A percentile compares a stretch with the other conserved stretches of the same genome.
phyloP scores from a whole-genome alignment of 2,329 filamentous ascomycete genomes.

The Penicillium brasilianum region DNA sequence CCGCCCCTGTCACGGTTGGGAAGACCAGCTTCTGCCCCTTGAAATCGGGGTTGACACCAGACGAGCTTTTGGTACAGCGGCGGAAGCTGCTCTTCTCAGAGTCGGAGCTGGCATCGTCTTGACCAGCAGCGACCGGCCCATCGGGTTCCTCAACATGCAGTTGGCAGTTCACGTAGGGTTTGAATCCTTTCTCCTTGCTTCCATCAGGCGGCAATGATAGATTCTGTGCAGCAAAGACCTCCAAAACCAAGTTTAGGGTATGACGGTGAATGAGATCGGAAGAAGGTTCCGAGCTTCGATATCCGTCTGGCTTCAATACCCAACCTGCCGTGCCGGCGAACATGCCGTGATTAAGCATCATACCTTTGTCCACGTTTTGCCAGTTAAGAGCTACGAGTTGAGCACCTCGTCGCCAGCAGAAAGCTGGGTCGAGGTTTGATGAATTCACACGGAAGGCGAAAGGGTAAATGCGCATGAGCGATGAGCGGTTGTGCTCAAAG shows the following conservation, averaged over 20 bases:
- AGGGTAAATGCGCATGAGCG: constrained; percentile 86
- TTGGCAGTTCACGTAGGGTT: constrained; percentile 78
- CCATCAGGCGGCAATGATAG: constrained; percentile 68
- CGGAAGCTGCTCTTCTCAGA: constrained; percentile 58
- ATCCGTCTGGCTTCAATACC: constrained; percentile 81
- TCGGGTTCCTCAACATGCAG: constrained; percentile 76
- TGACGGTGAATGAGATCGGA: constrained; percentile 51
- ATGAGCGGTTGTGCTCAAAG: constrained; percentile 81
- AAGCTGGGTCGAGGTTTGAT: constrained; percentile 82
- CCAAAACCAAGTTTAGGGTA: constrained; percentile 71
- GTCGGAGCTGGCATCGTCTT: constrained; percentile 54
- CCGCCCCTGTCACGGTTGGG: constrained; percentile 59
- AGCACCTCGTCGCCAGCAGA: constrained; percentile 86
- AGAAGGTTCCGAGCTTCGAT: constrained; percentile 55
- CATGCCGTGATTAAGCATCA: constrained; percentile 97
- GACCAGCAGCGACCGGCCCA: constrained; percentile 51
- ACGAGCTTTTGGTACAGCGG: constrained; percentile 60
- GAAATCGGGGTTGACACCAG: constrained; percentile 69
- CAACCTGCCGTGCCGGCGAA: constrained; percentile 81
- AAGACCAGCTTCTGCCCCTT: constrained; percentile 65
- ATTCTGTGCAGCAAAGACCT: constrained; percentile 76
- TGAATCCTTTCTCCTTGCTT: constrained; percentile 63
- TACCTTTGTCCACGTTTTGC: constrained; percentile 87
- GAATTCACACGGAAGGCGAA: constrained; percentile 80
- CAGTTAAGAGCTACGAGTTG: constrained; percentile 94